Percentiles rank a stretch among this genome's conserved stretches.
phyloP scores from a whole-genome alignment of 139 green algal genomes.

The Eudorina sp. region DNA sequence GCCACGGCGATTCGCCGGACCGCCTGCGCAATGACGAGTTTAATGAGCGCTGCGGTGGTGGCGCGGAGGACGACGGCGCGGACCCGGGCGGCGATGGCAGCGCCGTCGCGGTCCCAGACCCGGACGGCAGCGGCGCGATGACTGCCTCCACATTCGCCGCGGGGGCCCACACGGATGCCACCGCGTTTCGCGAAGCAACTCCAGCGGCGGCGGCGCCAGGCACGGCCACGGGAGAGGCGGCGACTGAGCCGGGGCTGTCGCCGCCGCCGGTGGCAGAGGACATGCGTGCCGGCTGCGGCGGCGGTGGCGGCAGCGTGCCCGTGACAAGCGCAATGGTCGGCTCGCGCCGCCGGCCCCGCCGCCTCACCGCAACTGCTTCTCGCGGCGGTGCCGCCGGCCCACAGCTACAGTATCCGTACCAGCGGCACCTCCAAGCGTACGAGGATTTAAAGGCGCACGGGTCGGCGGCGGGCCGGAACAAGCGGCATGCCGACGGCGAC shows the following conservation, averaged over 20 bases:
- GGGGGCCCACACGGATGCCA: too few relatives aligned
- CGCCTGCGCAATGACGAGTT: not conserved
- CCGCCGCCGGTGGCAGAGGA: too few relatives aligned
- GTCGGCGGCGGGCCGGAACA: not conserved
- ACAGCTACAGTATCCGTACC: not conserved
- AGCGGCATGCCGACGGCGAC: conserved; percentile 29
- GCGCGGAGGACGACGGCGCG: not conserved
- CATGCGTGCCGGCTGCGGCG: not conserved
- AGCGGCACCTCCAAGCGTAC: not conserved
- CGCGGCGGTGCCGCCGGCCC: not conserved
- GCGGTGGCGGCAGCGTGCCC: not conserved
- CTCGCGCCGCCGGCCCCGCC: not conserved
- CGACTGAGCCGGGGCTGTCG: not conserved
- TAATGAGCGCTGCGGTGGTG: not conserved
- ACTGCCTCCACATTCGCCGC: too few relatives aligned
- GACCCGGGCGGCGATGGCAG: not conserved
- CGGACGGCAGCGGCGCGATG: not conserved
- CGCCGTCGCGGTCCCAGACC: not conserved
- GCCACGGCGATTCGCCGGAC: not conserved
- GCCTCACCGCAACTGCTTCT: not conserved
- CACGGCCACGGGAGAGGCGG: too few relatives aligned
- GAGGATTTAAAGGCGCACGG: not conserved
- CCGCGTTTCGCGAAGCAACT: too few relatives aligned
- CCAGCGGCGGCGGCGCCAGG: too few relatives aligned
- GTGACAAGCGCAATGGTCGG: not conserved